Evolutionary conservation across 352 stramenopile genomes (phyloP), one percentile per base, ranked within the genome.

Genomic region (Globisporangium cederbergense): DNA sequence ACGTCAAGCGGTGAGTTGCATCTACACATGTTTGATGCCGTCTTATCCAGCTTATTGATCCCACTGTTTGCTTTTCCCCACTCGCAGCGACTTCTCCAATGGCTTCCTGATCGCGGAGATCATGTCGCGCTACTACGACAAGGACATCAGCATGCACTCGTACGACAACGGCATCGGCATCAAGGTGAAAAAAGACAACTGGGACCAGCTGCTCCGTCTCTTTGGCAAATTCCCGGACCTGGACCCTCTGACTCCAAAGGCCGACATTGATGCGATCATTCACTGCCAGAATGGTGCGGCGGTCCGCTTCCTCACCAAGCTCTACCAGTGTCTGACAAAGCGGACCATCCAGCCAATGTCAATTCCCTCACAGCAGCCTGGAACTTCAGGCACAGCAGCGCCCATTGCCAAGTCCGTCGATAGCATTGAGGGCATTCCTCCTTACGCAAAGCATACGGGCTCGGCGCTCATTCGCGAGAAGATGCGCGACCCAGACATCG

Each of bases 21-120:
- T 0, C 20, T n/a, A 16, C 10, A 30, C 10, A 74, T 71, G 2
- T 7, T 11, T 46, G 25, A 28, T 28, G 25, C 25, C 25, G 25
- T 28, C 25, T 28, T 28, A 28, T 28, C 25, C 25, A 28, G 25
- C 25, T 28, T 28, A 28, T 28, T 28, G 25, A 28, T 22, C 7
- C 16, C 40, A 58, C 50, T 62, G 3, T 22, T 43, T 0, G 18
- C 34, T 20, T 28, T 38, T 28, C 25, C 47, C 36, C 4, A 71
- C 65, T 25, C 20, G 16, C 72, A 90, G 81, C 40, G 89, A 96
- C 76, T 97, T 97, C 65, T 76, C 88, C 25, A 97, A 97, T 56
- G 91, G 90, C 36, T 98, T 97, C 67, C 76, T 98, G 1, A 83
- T 97, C 30, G 91, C 90, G 2, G 91, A 98, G 73, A 97, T 98